Evolutionary conservation across 2,329 filamentous ascomycete genomes (phyloP), one percentile per base, ranked within the genome.

Genomic region (Monilinia fructigena): DNA sequence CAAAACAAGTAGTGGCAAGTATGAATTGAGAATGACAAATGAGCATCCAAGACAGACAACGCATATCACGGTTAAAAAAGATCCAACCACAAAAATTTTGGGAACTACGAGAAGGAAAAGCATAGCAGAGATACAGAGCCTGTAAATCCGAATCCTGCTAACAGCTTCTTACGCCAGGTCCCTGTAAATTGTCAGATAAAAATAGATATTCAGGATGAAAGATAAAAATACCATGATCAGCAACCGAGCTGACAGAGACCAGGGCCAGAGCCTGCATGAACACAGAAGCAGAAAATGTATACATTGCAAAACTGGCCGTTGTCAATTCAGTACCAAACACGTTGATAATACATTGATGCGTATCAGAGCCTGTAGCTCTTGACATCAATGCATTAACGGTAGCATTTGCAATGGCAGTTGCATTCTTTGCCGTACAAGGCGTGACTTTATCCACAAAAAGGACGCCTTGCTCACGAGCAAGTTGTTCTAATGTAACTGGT

Each of bases 231-330:
- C 94, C 95, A 78, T 98, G 93, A 78, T 98, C 95, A 64, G 94
- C 94, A 20, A 94, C 93, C 58, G 91, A 94, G 75, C 92, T 97
- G 82, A 98, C 97, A 75, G 92, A 96, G 69, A 99, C 92, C 53
- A 99, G 93, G 42, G 97, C 80, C 35, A 98, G 79, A 1, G 93
- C 91, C 76, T 98, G 94, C 11, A 97, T 78, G 35, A 97, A 79
- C 1, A 98, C 94, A 74, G 92, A 96, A 74, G 95, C 81, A 66
- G 93, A 96, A 78, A 98, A 98, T 1, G 93, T 97, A 79, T 98
- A 98, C 92, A 98, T 96, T 76, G 93, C 93, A 77, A 97, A 97
- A 78, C 91, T 96, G 47, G 94, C 93, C 0, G 94, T 97, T 78
- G 97, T 98, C 79, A 98, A 88, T 74, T 96, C 89, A 64, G 89